Evolutionary conservation across 140 eudicot genomes (phyloP), one percentile per base, ranked within the genome.

Genomic region (Flaveria floridana): DNA sequence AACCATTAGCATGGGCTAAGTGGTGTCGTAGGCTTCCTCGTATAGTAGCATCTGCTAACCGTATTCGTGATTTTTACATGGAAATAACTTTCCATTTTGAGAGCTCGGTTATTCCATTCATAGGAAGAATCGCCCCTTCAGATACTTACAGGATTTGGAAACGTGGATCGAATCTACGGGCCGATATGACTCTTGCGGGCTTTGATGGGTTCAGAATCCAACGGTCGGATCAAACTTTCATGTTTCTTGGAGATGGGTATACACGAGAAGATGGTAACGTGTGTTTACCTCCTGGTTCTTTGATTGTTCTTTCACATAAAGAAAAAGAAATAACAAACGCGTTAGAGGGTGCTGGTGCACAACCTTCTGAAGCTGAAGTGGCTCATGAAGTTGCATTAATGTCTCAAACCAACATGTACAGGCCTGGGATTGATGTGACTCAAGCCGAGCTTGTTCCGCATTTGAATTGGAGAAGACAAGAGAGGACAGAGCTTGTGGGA

Each of bases 1-100:
- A 91, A 85, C 97, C 97, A 2, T 89, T 86, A 59, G 97, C 97
- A 6, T 91, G 97, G 97, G 97, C 96, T 3, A 91, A 91, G 39
- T 91, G 97, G 97, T 91, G 97, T 68, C 92, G 97, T 42, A 82
- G 97, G 80, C 91, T 91, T 74, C 97, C 97, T 11, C 83, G 97
- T 26, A 89, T 91, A 61, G 91, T 91, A 30, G 96, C 96, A 3
- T 88, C 97, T 7, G 94, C 96, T 7, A 52, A 87, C 25, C 78
- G 97, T 14, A 89, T 91, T 39, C 88, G 96, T 58, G 97, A 91
- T 74, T 91, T 91, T 65, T 91, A 91, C 65, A 91, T 91, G 97
- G 97, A 91, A 77, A 91, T 91, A 76, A 87, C 88, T 1, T 91
- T 91, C 73, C 96, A 91, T 76, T 91, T 91, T 82, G 97, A 91